These are phyloP conservation scores for Tylopilus subfusipes DNA, from an alignment of 768 basidiomycete genomes.

Conservation along the genomic window DNA sequence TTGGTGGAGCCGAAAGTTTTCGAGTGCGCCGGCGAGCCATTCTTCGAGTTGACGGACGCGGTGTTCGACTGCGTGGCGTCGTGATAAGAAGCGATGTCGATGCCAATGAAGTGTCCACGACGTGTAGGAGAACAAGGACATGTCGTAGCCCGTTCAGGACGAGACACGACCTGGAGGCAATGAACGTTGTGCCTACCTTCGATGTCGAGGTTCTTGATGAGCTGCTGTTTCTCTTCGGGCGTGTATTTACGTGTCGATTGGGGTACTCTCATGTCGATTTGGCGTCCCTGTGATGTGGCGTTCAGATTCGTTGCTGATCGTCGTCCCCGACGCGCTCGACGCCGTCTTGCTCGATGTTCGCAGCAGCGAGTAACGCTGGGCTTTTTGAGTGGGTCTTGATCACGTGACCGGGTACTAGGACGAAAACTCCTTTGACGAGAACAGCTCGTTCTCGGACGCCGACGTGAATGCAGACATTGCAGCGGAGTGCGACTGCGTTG, in stretches of 20 bases:
- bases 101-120: not conserved
- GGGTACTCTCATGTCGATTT: constrained; percentile 18
- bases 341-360: not conserved
- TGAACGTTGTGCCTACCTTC: constrained; percentile 50
- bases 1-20: constrained; percentile 72
- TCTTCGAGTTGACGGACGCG: constrained; percentile 69
- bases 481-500: constrained; percentile 7
- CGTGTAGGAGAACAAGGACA: not conserved
- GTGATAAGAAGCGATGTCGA: not conserved
- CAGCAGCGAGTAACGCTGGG: not conserved
- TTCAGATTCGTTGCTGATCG: not conserved
- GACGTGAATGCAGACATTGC: constrained; percentile 7
- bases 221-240: constrained; percentile 69
- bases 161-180: not conserved
- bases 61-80: constrained; percentile 55
- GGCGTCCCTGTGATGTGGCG: not conserved
- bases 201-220: constrained; percentile 74
- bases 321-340: not conserved
- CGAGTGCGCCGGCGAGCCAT: constrained; percentile 70
- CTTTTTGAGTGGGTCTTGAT: not conserved
- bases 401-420: constrained; percentile 10
- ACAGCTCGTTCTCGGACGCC: not conserved
- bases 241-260: constrained; percentile 40
- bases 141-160: not conserved
- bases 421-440: not conserved